Evolutionary conservation across 768 basidiomycete species (phyloP).

Genomic region (Chalciporus piperatus): DNA sequence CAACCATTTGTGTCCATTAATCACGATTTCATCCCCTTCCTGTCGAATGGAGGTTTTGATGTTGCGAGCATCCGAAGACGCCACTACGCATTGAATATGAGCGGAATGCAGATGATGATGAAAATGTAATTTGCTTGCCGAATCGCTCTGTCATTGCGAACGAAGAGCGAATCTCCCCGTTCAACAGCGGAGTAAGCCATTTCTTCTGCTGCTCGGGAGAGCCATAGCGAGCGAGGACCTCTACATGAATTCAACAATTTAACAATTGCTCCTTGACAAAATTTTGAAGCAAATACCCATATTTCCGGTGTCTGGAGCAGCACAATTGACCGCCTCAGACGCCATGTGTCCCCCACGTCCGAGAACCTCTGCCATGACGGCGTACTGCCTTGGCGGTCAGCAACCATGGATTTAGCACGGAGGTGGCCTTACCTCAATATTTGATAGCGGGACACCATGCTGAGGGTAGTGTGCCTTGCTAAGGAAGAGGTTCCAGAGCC

Average conservation of each 20-base stretch:
- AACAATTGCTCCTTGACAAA: not conserved
- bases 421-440: constrained; percentile 70
- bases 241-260: constrained; percentile 38
- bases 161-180: constrained; percentile 90
- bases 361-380: constrained; percentile 94
- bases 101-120: not conserved
- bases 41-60: constrained; percentile 82
- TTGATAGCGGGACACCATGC: constrained; percentile 84
- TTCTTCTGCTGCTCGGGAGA: constrained; percentile 85
- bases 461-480: constrained; percentile 92
- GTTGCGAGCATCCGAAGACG: constrained; percentile 96
- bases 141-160: constrained; percentile 98
- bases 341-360: constrained; percentile 81
- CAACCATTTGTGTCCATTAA: constrained; percentile 97
- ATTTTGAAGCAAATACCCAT: constrained; percentile 66
- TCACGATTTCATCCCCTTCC: constrained; percentile 85
- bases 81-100: constrained; percentile 40
- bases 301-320: constrained; percentile 96
- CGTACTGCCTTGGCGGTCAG: constrained; percentile 58
- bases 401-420: not conserved
- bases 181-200: constrained; percentile 85
- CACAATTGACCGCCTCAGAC: constrained; percentile 88
- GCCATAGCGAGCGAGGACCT: constrained; percentile 97
- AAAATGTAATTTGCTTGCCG: constrained; percentile 42
- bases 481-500: constrained; percentile 97